These are phyloP conservation scores for Glutinoglossum americanum DNA, from an alignment of 495 filamentous ascomycete species.

Conservation along the genomic window DNA sequence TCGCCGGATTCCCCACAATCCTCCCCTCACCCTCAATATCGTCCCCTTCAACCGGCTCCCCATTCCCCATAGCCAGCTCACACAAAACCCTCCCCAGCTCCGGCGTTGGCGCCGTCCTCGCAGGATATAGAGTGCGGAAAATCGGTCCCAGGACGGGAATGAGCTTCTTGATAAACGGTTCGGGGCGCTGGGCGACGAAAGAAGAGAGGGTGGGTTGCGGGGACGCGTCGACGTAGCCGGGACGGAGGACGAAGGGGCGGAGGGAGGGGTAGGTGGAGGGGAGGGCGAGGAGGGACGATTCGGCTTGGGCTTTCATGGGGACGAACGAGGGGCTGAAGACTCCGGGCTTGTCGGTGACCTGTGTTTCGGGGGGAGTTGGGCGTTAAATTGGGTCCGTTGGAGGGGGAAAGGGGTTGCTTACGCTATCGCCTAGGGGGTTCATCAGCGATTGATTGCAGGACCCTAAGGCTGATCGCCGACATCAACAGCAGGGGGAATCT, in stretches of 20 bases:
- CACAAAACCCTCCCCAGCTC: constrained; percentile 24
- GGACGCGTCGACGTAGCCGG: constrained; percentile 28
- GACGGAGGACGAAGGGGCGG: constrained; percentile 28
- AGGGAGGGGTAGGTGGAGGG: constrained; percentile 24
- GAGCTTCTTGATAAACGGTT: constrained; percentile 6
- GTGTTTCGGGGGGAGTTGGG: neutral
- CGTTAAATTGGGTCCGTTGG: neutral
- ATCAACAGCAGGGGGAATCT: neutral
- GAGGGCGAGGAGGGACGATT: constrained; percentile 27
- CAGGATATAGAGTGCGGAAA: constrained; percentile 4
- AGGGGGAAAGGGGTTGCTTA: neutral
- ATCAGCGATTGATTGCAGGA: neutral
- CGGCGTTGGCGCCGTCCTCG: constrained; percentile 22
- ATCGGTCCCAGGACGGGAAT: constrained; percentile 8
- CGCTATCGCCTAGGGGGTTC: neutral
- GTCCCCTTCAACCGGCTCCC: constrained; percentile 19
- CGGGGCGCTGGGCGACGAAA: neutral
- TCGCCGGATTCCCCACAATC: constrained; percentile 25
- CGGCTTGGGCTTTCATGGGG: constrained; percentile 39
- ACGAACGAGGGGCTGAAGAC: constrained; percentile 32
- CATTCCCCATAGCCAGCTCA: constrained; percentile 37
- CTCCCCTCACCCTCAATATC: constrained; percentile 24
- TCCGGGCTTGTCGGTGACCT: constrained; percentile 25
- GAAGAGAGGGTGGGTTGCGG: constrained; percentile 19
- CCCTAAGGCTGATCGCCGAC: neutral